Evolutionary conservation across 2,329 filamentous ascomycete species (phyloP).

Genomic region (Periconia digitata): DNA sequence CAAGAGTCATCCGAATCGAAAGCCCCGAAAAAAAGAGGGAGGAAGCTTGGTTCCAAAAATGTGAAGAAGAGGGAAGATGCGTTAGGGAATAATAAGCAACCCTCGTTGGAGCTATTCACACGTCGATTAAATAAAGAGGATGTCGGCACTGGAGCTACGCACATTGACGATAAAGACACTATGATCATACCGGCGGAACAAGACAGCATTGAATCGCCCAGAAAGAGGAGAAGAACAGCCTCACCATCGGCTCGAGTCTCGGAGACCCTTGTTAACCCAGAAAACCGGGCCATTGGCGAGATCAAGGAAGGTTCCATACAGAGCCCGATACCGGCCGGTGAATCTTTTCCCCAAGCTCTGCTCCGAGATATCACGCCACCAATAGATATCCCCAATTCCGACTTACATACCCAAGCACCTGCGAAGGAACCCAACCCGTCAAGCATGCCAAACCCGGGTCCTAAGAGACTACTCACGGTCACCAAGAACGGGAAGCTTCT

Average conservation of each 20-base stretch:
- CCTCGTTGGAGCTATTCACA: constrained; percentile 31
- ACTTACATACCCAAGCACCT: not conserved
- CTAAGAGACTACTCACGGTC: constrained; percentile 43
- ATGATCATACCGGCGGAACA: constrained; percentile 22
- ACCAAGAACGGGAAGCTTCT: constrained; percentile 51
- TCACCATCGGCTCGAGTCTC: constrained; percentile 27
- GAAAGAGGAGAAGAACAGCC: constrained; percentile 44
- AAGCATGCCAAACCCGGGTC: constrained; percentile 14
- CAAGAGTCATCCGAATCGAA: constrained; percentile 18
- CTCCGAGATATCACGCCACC: not conserved
- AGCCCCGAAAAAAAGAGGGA: constrained; percentile 25
- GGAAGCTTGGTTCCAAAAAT: constrained; percentile 16
- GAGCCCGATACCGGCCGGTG: not conserved
- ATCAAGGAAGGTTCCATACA: no score
- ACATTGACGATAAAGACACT: not conserved
- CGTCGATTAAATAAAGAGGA: constrained; percentile 8
- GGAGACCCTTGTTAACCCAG: not conserved
- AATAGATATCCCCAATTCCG: not conserved
- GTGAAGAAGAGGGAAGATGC: constrained; percentile 16
- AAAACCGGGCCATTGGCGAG: no score
- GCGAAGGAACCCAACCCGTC: not conserved
- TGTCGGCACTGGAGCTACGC: not conserved
- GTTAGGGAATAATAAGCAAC: constrained; percentile 20
- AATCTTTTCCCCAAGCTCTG: not conserved
- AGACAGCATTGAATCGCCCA: constrained; percentile 32